Conservation (phyloP, 345 rosid genomes). For the Salix brachista region DNA sequence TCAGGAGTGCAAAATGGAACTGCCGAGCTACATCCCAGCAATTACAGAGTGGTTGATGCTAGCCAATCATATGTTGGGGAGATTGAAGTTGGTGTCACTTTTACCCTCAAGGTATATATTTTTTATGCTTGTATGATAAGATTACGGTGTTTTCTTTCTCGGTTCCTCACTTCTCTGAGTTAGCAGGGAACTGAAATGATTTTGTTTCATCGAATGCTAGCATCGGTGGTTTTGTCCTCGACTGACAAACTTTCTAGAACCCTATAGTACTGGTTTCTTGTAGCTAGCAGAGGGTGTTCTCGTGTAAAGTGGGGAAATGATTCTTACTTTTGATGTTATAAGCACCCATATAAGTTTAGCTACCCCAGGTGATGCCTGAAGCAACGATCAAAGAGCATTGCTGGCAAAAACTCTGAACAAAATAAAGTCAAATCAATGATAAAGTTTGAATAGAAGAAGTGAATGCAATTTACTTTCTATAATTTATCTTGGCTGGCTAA, state of each 20-base stretch:
- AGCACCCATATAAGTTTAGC: not conserved
- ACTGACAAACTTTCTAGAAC: not conserved
- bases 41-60: conserved; percentile 45
- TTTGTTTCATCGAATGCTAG: not conserved
- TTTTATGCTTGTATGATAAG: not conserved
- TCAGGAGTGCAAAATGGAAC: conserved; percentile 74
- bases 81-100: conserved; percentile 58
- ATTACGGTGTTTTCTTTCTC: not conserved
- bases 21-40: conserved; percentile 54
- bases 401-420: not conserved
- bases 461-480: not conserved
- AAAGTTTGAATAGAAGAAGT: not conserved
- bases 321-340: not conserved
- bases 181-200: not conserved
- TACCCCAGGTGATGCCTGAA: not conserved
- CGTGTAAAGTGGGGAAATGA: not conserved
- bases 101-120: conserved; percentile 38
- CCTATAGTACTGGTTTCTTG: not conserved
- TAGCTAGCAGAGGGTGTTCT: not conserved
- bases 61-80: conserved; percentile 57
- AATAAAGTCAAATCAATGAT: not conserved
- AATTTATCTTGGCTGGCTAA: not conserved
- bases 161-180: not conserved
- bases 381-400: not conserved
- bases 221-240: not conserved